Percentiles rank a stretch among this genome's conserved stretches.
Conservation (phyloP, 2,329 filamentous ascomycete genomes). For the Colletotrichum cordylinicola region DNA sequence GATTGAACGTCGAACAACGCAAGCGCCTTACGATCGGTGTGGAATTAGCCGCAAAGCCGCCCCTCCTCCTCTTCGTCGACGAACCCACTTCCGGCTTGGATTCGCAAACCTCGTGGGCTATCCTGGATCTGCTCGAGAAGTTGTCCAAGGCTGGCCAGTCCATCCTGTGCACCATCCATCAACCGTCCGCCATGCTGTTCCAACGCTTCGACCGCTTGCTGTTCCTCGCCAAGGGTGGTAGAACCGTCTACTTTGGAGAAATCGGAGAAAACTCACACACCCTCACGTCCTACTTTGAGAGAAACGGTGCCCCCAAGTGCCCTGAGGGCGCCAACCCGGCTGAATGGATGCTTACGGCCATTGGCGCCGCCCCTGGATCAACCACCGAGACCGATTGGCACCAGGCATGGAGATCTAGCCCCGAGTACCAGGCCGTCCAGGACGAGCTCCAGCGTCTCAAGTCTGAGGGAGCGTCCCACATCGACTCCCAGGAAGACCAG, state of each 20-base stretch:
- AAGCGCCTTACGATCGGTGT: conserved; percentile 76
- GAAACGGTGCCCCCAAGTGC: conserved; percentile 53
- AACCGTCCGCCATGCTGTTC: conserved; percentile 25
- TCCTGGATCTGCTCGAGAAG: conserved; percentile 73
- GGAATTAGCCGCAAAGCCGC: conserved; percentile 75
- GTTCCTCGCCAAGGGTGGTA: conserved; percentile 26
- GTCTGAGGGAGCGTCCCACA: neutral
- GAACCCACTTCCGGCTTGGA: conserved; percentile 81
- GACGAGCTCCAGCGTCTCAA: conserved; percentile 26
- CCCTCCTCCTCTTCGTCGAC: conserved; percentile 76
- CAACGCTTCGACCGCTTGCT: conserved; percentile 25
- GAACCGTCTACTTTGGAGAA: conserved; percentile 59
- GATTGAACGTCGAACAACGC: conserved; percentile 47
- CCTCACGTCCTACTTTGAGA: conserved; percentile 58
- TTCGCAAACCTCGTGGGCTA: conserved; percentile 78
- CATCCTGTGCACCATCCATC: conserved; percentile 35
- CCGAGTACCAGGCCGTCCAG: conserved; percentile 36
- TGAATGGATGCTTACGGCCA: conserved; percentile 49
- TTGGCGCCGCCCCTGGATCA: conserved; percentile 45
- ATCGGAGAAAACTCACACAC: conserved; percentile 54
- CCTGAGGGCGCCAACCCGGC: conserved; percentile 56
- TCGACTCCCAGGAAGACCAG: neutral
- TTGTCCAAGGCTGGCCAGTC: conserved; percentile 57
- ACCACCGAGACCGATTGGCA: conserved; percentile 54
- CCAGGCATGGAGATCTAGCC: conserved; percentile 47